phyloP scores from a whole-genome alignment of 108 stramenopile genomes.

The Stephanodiscus minutulus region DNA sequence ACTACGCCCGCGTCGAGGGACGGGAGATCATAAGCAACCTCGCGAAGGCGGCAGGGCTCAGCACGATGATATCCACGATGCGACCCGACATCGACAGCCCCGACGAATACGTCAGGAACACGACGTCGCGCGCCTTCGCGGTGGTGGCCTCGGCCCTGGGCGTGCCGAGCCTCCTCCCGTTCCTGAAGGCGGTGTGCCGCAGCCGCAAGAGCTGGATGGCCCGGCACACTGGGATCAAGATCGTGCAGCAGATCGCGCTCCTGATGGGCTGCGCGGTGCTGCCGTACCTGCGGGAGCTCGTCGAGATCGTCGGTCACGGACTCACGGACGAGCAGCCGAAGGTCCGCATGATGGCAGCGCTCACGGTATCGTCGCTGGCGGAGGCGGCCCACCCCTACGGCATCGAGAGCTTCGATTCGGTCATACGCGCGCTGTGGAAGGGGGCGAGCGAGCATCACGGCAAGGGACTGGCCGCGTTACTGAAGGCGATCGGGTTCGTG shows the following conservation, averaged over 20 bases:
- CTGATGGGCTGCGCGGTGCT: conserved; percentile 98
- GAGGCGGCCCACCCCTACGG: conserved; percentile 99
- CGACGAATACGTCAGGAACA: conserved; percentile 98
- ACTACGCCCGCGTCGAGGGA: conserved; percentile 98
- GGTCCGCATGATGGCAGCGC: conserved; percentile 95
- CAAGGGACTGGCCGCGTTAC: conserved; percentile 96
- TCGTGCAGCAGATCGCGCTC: conserved; percentile 99
- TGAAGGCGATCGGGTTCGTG: conserved; percentile 98
- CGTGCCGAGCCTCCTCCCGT: conserved; percentile 94
- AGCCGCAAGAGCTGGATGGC: conserved; percentile 98
- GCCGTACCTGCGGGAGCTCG: conserved; percentile 94
- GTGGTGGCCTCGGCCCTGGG: conserved; percentile 99
- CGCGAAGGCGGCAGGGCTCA: conserved; percentile 98
- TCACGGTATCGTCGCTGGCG: conserved; percentile 96
- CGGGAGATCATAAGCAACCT: conserved; percentile 99
- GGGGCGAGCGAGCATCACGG: conserved; percentile 97
- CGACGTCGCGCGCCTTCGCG: conserved; percentile 97
- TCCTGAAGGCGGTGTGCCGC: conserved; percentile 98
- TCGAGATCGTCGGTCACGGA: conserved; percentile 96
- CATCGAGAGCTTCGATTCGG: conserved; percentile 98
- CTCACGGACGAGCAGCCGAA: conserved; percentile 97
- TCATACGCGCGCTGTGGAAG: conserved; percentile 98
- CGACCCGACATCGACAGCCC: conserved; percentile 99
- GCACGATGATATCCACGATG: conserved; percentile 99
- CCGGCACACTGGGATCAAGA: conserved; percentile 98